phyloP scores from a whole-genome alignment of 1,284 basidiomycete genomes.

The Tylopilus sp. region DNA sequence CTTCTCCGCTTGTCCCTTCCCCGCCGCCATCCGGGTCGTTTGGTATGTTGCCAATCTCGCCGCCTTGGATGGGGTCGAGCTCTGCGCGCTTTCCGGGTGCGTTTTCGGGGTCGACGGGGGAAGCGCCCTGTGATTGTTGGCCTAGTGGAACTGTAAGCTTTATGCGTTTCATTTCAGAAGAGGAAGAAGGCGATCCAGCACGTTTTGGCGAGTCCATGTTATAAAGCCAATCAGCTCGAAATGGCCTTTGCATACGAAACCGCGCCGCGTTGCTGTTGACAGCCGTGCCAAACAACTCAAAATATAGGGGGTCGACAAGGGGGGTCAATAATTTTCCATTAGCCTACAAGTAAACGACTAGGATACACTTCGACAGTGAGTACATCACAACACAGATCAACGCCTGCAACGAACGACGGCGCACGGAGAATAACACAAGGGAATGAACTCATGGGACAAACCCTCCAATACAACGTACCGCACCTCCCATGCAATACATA shows the following conservation, averaged over 20 bases:
- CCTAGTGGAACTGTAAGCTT: conserved; percentile 54
- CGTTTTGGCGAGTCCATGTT: conserved; percentile 73
- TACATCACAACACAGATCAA: not conserved
- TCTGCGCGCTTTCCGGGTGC: conserved; percentile 74
- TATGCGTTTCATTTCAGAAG: conserved; percentile 63
- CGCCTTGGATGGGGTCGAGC: conserved; percentile 68
- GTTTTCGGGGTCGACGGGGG: conserved; percentile 70
- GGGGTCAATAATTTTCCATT: conserved; percentile 4
- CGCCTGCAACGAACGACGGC: not conserved
- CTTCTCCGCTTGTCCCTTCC: conserved; percentile 43
- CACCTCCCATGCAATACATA: not conserved
- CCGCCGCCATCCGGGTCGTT: conserved; percentile 46
- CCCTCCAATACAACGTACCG: not conserved
- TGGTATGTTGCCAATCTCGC: conserved; percentile 71
- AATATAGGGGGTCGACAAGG: conserved; percentile 21
- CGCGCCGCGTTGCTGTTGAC: conserved; percentile 4
- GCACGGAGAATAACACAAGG: not conserved
- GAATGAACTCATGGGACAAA: not conserved
- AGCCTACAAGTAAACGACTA: not conserved
- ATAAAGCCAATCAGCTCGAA: conserved; percentile 28
- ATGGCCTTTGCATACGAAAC: conserved; percentile 17
- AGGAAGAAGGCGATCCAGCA: conserved; percentile 61
- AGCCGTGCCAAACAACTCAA: conserved; percentile 16
- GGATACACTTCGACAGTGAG: not conserved
- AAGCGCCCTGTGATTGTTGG: conserved; percentile 59